A percentile compares a stretch with the other conserved stretches of the same genome.
phyloP scores from a whole-genome alignment of 805 yeast species.

The Priceomyces haplophilus region DNA sequence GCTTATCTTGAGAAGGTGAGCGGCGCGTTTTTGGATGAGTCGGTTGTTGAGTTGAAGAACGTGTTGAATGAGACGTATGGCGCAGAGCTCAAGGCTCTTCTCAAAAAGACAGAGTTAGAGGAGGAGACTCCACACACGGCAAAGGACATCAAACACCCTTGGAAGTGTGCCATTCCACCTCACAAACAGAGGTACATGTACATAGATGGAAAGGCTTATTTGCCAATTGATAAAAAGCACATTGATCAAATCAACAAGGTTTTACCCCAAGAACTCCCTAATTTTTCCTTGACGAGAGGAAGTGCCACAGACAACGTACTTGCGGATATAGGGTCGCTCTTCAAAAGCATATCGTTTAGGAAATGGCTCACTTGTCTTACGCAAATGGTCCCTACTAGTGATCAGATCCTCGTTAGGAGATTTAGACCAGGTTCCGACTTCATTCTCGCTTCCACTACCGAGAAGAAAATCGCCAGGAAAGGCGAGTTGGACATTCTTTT shows the following conservation, averaged over 20 bases:
- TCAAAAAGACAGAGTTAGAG: slow-evolving; percentile 61
- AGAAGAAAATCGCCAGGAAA: slow-evolving; percentile 34
- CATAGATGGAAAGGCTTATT: slow-evolving; percentile 58
- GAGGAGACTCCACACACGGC: slow-evolving; percentile 55
- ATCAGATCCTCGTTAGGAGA: slow-evolving; percentile 71
- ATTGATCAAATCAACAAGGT: slow-evolving; percentile 29
- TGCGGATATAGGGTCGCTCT: slow-evolving; percentile 53
- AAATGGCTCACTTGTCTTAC: slow-evolving; percentile 70
- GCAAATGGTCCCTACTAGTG: slow-evolving; percentile 56
- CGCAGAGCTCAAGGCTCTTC: slow-evolving; percentile 37
- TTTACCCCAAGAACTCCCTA: slow-evolving; percentile 54
- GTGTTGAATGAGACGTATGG: slow-evolving; percentile 62
- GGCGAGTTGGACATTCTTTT: slow-evolving; percentile 45
- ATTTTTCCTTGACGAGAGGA: slow-evolving; percentile 41
- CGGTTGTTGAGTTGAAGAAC: slow-evolving; percentile 62
- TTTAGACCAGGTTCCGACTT: slow-evolving; percentile 96
- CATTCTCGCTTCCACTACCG: slow-evolving; percentile 75
- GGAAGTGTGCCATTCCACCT: slow-evolving; percentile 92
- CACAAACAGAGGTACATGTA: slow-evolving; percentile 88
- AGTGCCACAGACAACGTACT: slow-evolving; percentile 38
- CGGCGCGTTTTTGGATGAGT: slow-evolving; percentile 58
- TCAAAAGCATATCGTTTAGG: slow-evolving; percentile 59
- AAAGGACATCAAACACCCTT: slow-evolving; percentile 60
- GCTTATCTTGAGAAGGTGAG: slow-evolving; percentile 44
- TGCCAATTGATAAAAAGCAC: slow-evolving; percentile 30